Evolutionary conservation across 2,329 filamentous ascomycete genomes (phyloP), one percentile per base, ranked within the genome.

Genomic region (Albophoma yamanashiensis): DNA sequence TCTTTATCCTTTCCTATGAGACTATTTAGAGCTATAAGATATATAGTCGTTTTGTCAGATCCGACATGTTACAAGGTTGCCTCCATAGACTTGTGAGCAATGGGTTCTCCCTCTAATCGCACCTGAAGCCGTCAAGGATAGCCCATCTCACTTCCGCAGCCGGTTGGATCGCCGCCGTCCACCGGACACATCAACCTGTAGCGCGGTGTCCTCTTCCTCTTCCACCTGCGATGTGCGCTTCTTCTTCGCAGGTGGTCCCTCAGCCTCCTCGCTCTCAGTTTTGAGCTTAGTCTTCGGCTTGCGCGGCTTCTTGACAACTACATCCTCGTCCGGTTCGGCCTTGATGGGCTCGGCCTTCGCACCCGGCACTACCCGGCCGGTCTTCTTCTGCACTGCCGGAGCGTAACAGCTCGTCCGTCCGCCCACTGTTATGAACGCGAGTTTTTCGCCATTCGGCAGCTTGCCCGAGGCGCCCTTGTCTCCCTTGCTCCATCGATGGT

Each of bases 371-470:
- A 78, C 71, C 4, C 70, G 69, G 0, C 80, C 81, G 0, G 73
- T 82, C 78, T 96, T 96, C 78, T 92, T 96, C 76, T 97, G 94
- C 36, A 94, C 76, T 15, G 80, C 85, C 0, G 92, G 92, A 0
- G 95, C 91, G 58, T 93, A 88, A 56, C 92, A 96, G 68, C 91
- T 96, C 4, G 94, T 97, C 55, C 94, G 80, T 2, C 93, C 92
- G 0, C 93, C 93, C 0, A 97, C 93, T 0, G 89, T 97, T 56
- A 97, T 75, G 69, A 93, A 94, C 0, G 86, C 85, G 55, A 97
- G 87, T 73, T 89, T 92, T 64, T 92, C 88, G 0, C 94, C 94
- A 64, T 85, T 95, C 0, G 93, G 93, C 36, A 97, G 75, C 56
- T 81, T 82, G 5, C 82, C 83, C 0, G 81, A 74, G 1, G 84